phyloP scores from a whole-genome alignment of 2,329 filamentous ascomycete genomes.

The Cordyceps javanica region DNA sequence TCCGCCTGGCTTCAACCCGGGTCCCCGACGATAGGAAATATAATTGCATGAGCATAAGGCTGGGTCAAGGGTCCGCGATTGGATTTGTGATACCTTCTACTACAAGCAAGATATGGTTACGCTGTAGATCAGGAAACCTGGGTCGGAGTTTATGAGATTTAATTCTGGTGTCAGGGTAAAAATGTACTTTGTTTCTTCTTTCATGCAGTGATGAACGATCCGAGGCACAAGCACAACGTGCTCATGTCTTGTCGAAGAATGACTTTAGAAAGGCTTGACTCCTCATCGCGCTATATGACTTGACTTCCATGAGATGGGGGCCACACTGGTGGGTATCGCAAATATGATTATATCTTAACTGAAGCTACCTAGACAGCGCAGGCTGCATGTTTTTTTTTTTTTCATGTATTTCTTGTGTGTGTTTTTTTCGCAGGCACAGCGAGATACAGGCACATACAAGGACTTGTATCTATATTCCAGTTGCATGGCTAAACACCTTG shows the following conservation, averaged over 20 bases:
- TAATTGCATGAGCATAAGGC: constrained; percentile 20
- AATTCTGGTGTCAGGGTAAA: constrained; percentile 13
- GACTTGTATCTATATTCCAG: constrained; percentile 41
- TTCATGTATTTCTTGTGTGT: no score
- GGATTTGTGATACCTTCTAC: constrained; percentile 21
- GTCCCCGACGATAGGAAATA: constrained; percentile 50
- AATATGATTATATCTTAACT: constrained; percentile 1
- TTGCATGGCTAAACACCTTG: constrained; percentile 78
- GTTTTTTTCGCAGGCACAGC: no score
- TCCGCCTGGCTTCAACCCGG: constrained; percentile 70
- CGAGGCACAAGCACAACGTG: no score
- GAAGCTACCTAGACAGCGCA: not conserved
- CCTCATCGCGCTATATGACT: not conserved
- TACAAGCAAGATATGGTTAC: constrained; percentile 18
- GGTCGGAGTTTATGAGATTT: constrained; percentile 15
- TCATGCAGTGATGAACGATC: not conserved
- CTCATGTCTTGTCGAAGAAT: no score
- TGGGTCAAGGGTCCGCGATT: constrained; percentile 19
- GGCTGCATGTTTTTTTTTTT: not conserved
- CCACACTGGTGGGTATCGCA: not conserved
- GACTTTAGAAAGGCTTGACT: no score
- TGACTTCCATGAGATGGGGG: not conserved
- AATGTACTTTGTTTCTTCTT: constrained; percentile 12
- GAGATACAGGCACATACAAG: no score
- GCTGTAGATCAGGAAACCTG: constrained; percentile 15